Percentiles rank a stretch among this genome's conserved stretches.
Evolutionary conservation across 495 filamentous ascomycete species (phyloP).

Genomic region (Tuber borchii): DNA sequence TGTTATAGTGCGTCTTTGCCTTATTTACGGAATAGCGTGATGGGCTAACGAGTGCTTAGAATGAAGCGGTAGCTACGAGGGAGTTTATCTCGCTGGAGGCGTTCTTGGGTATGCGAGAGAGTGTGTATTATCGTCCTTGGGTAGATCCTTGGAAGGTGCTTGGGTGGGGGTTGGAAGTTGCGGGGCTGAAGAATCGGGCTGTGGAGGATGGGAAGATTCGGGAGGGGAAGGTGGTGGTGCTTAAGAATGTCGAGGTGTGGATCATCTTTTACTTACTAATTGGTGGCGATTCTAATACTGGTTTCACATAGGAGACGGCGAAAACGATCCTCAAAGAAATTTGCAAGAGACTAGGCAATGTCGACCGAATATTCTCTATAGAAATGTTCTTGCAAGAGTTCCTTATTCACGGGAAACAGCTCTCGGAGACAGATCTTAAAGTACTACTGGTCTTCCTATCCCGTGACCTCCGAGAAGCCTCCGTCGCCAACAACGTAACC

Average conservation of each 20-base stretch:
- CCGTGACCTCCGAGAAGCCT: conserved; percentile 58
- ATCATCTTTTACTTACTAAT: neutral
- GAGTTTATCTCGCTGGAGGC: conserved; percentile 63
- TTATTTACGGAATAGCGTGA: conserved; percentile 74
- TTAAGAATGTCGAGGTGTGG: conserved; percentile 52
- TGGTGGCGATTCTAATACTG: conserved; percentile 9
- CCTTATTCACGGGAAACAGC: conserved; percentile 49
- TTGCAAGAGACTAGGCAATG: conserved; percentile 46
- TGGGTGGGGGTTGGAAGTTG: conserved; percentile 66
- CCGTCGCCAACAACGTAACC: conserved; percentile 58
- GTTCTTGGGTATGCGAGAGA: conserved; percentile 55
- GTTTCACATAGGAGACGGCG: conserved; percentile 43
- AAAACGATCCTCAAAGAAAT: conserved; percentile 49
- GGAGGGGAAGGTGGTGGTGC: conserved; percentile 46
- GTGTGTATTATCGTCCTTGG: conserved; percentile 55
- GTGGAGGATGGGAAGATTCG: conserved; percentile 17
- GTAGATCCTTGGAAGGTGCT: conserved; percentile 57
- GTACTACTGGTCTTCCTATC: conserved; percentile 65
- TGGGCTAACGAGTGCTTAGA: conserved; percentile 66
- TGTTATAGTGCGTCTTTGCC: conserved; percentile 64
- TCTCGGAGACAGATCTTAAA: conserved; percentile 61
- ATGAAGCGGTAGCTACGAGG: conserved; percentile 62
- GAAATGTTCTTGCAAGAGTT: conserved; percentile 58
- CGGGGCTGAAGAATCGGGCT: conserved; percentile 55
- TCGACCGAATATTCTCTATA: conserved; percentile 61